Evolutionary conservation across 257 asterid genomes (phyloP).

Genomic region (Solanum pennellii): DNA sequence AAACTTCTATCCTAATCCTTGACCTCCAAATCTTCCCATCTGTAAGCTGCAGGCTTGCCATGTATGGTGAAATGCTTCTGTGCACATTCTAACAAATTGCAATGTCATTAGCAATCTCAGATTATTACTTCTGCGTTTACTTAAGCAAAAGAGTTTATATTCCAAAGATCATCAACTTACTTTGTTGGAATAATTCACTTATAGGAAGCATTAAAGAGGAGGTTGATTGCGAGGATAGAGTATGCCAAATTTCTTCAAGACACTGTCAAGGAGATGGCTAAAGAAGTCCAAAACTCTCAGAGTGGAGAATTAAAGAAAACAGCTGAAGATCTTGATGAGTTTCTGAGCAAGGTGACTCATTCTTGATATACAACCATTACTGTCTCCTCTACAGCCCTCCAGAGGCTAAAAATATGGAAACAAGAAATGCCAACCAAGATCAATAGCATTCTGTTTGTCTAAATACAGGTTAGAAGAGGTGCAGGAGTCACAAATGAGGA

Average conservation of each 20-base stretch:
- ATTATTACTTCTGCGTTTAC: not conserved
- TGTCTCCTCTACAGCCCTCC: not conserved
- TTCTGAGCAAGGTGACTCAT: slow-evolving; percentile 48
- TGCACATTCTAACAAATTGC: not conserved
- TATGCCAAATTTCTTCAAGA: slow-evolving; percentile 90
- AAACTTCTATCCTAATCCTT: not conserved
- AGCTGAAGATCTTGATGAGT: slow-evolving; percentile 89
- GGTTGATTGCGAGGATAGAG: slow-evolving; percentile 66
- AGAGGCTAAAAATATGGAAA: not conserved
- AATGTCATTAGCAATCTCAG: not conserved
- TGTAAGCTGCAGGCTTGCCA: not conserved
- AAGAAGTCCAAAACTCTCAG: slow-evolving; percentile 71
- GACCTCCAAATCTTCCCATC: not conserved
- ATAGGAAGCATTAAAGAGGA: slow-evolving; percentile 74
- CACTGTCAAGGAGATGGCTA: slow-evolving; percentile 84
- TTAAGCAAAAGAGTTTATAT: not conserved
- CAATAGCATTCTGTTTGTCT: not conserved
- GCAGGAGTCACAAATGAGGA: slow-evolving; percentile 75
- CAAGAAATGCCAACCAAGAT: not conserved
- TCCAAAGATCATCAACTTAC: not conserved
- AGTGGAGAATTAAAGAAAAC: slow-evolving; percentile 75
- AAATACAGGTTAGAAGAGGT: slow-evolving; percentile 61
- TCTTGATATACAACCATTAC: not conserved
- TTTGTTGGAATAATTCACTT: slow-evolving; percentile 4
- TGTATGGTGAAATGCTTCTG: not conserved